A percentile compares a stretch with the other conserved stretches of the same genome.
Evolutionary conservation across 2,329 filamentous ascomycete species (phyloP).

Genomic region (Sordariomycetes sp.): DNA sequence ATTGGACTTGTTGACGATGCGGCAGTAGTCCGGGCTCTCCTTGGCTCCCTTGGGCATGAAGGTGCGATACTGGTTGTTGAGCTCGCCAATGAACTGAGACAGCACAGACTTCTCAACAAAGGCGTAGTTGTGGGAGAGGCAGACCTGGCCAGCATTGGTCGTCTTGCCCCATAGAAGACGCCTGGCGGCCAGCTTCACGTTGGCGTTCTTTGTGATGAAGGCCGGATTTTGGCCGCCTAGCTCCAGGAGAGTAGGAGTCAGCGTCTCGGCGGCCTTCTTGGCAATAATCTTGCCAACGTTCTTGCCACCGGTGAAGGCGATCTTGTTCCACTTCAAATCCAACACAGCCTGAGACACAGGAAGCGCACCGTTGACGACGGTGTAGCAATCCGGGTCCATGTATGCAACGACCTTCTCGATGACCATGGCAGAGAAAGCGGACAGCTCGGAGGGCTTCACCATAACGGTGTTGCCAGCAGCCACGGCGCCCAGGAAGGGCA

Average conservation of each 20-base stretch:
- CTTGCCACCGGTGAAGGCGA: conserved; percentile 85
- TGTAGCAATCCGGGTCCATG: conserved; percentile 70
- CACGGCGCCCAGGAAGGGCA: conserved; percentile 81
- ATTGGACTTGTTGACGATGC: conserved; percentile 72
- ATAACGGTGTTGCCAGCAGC: conserved; percentile 84
- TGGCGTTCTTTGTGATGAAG: conserved; percentile 76
- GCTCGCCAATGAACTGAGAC: conserved; percentile 60
- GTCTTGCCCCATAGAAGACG: conserved; percentile 85
- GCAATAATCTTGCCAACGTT: conserved; percentile 78
- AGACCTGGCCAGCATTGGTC: conserved; percentile 82
- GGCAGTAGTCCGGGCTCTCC: conserved; percentile 66
- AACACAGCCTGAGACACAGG: conserved; percentile 75
- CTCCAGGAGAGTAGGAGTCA: conserved; percentile 84
- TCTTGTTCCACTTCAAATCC: conserved; percentile 92
- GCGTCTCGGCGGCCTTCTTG: conserved; percentile 78
- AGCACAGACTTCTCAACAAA: conserved; percentile 70
- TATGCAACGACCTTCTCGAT: conserved; percentile 67
- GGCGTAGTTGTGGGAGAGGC: conserved; percentile 87
- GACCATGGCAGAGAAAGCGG: conserved; percentile 67
- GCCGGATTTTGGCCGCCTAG: conserved; percentile 88
- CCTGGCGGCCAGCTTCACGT: conserved; percentile 71
- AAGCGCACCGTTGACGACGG: conserved; percentile 70
- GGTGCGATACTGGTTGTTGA: conserved; percentile 61
- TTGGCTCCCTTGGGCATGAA: conserved; percentile 81
- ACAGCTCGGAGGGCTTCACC: conserved; percentile 82